Base-by-base conservation (phyloP, 768 basidiomycete genomes). In the Leccinum obscurum region DNA sequence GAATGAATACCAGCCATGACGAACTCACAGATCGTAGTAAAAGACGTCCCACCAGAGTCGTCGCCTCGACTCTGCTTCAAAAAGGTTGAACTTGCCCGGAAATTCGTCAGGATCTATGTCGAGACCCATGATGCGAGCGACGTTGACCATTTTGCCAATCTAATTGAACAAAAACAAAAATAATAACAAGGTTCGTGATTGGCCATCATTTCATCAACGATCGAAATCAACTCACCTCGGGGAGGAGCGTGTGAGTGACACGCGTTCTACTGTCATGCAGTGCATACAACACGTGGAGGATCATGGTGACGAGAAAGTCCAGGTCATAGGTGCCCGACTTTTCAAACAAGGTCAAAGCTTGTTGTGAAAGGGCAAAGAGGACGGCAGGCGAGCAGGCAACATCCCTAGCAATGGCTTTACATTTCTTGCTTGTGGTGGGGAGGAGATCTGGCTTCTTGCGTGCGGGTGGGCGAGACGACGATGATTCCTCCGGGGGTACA, bases 1-100 rank as follows among this genome's bases (percentile, higher is more conserved):
- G 39, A 28, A 49, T 59, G 53, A 17, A 37, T 56, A 22, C 8
- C 0, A 10, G 52, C 14, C 37, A 26, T 17, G 57, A 51, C 60
- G 46, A n/a, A 82, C 88, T 66, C 70, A 92, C 91, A 87, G 68
- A 71, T 93, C 92, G 70, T 86, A 91, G 72, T 83, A 90, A 68
- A 85, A 81, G 11, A 91, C 78, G 55, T 90, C 87, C 91, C 91
- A 93, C 89, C 91, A 91, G 6, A 90, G 71, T 62, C 85, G 73
- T 59, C 83, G 72, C 57, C 85, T 74, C 53, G 78, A 73, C 71
- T 84, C 82, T 11, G 80, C 80, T 52, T 85, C 80, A 51, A 81
- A 84, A 2, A 83, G 71, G 49, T 64, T 77, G 64, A 81, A 83
- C 66, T 70, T 80, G 30, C 78, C 77, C 0, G 78, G 73, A 59